Conservation (phyloP, 2,329 filamentous ascomycete genomes). For the Exophiala sp. region DNA sequence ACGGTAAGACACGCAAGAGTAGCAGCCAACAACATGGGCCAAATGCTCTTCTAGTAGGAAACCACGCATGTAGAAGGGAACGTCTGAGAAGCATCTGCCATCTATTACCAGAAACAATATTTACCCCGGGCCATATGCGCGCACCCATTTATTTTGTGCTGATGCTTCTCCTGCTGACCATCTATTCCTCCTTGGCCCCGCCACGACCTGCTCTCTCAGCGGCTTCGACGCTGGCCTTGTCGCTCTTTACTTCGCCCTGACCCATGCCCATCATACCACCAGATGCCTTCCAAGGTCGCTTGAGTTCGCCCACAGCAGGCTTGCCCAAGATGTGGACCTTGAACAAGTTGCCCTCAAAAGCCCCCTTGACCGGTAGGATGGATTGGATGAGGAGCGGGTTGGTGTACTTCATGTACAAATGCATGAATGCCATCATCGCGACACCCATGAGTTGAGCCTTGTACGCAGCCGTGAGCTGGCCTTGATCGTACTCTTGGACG, state of each 20-base stretch:
- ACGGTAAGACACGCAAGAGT: neutral
- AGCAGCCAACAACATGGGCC: neutral
- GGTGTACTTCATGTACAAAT: slow-evolving; percentile 99
- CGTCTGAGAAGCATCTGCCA: neutral
- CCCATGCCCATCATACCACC: slow-evolving; percentile 76
- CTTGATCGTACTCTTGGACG: slow-evolving; percentile 85
- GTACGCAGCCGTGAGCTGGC: slow-evolving; percentile 77
- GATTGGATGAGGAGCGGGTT: slow-evolving; percentile 98
- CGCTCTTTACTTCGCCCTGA: slow-evolving; percentile 68
- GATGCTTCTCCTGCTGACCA: neutral
- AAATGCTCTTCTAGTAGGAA: neutral
- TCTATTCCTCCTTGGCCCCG: slow-evolving; percentile 48
- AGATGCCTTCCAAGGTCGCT: slow-evolving; percentile 87
- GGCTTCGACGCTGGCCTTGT: slow-evolving; percentile 66
- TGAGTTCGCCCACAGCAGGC: slow-evolving; percentile 81
- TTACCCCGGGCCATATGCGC: slow-evolving; percentile 1
- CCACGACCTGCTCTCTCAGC: slow-evolving; percentile 47
- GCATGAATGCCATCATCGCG: slow-evolving; percentile 98
- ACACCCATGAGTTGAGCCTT: slow-evolving; percentile 92
- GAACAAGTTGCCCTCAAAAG: slow-evolving; percentile 88
- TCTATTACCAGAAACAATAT: neutral
- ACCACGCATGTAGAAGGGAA: neutral
- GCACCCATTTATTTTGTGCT: neutral
- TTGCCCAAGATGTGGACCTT: slow-evolving; percentile 92
- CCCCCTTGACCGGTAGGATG: slow-evolving; percentile 94